phyloP scores from a whole-genome alignment of 1,284 basidiomycete species.

The Heterobasidion annosum region DNA sequence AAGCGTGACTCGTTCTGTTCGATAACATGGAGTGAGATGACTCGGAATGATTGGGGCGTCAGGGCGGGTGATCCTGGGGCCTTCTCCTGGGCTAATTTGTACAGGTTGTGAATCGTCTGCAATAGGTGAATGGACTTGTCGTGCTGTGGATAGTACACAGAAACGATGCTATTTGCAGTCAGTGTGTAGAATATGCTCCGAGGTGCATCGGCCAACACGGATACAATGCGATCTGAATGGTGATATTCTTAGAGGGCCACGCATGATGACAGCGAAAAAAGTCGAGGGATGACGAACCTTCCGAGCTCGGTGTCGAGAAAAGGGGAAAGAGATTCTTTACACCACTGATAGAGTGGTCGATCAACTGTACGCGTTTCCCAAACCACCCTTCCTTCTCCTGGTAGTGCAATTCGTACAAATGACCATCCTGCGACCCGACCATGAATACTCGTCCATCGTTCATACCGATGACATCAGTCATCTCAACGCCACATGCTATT shows the following conservation, averaged over 20 bases:
- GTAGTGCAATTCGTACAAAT: conserved; percentile 91
- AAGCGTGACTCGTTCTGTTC: conserved; percentile 52
- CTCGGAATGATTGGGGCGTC: conserved; percentile 57
- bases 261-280: background rate
- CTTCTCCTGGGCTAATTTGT: conserved; percentile 66
- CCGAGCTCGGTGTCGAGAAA: conserved; percentile 45
- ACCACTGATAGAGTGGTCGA: conserved; percentile 76
- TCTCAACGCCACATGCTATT: conserved; percentile 71
- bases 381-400: conserved; percentile 92
- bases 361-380: conserved; percentile 72
- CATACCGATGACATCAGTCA: conserved; percentile 79
- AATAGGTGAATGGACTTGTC: conserved; percentile 60
- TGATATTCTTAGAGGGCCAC: conserved; percentile 5
- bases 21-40: conserved; percentile 58
- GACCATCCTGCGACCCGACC: conserved; percentile 79
- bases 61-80: conserved; percentile 65
- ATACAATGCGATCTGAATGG: conserved; percentile 54
- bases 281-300: conserved; percentile 35
- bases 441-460: conserved; percentile 86
- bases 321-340: conserved; percentile 66
- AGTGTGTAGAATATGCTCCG: conserved; percentile 72
- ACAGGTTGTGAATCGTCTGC: conserved; percentile 60
- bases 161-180: conserved; percentile 60
- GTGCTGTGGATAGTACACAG: conserved; percentile 51
- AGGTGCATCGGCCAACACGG: conserved; percentile 55